phyloP scores from a whole-genome alignment of 352 stramenopile genomes.

The Phytophthora podocarpi region DNA sequence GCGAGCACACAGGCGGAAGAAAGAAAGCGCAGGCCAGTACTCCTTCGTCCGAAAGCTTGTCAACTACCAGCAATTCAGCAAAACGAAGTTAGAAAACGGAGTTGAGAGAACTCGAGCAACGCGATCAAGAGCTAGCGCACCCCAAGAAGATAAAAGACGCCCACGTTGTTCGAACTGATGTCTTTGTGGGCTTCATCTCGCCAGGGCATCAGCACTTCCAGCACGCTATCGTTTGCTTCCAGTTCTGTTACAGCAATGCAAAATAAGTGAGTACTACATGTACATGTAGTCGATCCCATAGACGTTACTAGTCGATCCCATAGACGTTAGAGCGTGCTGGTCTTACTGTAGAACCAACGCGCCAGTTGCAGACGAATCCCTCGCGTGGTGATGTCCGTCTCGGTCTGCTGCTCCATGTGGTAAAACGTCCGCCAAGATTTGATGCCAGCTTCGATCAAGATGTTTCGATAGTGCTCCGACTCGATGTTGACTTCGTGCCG shows the following conservation, averaged over 20 bases:
- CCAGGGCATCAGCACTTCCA: slow-evolving; percentile 33
- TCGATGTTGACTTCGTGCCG: not conserved
- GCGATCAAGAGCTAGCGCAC: slow-evolving; percentile 31
- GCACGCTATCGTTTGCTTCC: slow-evolving; percentile 32
- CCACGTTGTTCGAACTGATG: slow-evolving; percentile 1
- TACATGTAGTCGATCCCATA: too few species aligned
- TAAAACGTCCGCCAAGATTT: slow-evolving; percentile 62
- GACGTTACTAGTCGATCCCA: not conserved
- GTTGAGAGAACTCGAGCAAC: not conserved
- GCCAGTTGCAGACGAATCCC: slow-evolving; percentile 49
- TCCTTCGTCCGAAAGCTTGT: slow-evolving; percentile 34
- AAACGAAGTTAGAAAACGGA: slow-evolving; percentile 1
- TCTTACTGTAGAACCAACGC: slow-evolving; percentile 79
- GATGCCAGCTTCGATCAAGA: slow-evolving; percentile 39
- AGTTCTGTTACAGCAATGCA: slow-evolving; percentile 35
- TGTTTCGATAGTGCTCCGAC: slow-evolving; percentile 10
- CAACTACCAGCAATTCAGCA: slow-evolving; percentile 36
- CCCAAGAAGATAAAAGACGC: slow-evolving; percentile 53
- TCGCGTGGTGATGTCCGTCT: slow-evolving; percentile 21
- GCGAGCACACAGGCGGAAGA: slow-evolving; percentile 51
- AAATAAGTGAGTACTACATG: slow-evolving; percentile 1
- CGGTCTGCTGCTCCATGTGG: slow-evolving; percentile 47
- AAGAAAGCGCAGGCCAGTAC: slow-evolving; percentile 50
- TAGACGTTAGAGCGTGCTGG: not conserved
- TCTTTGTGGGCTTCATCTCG: slow-evolving; percentile 11